Evolutionary conservation across 2,329 filamentous ascomycete species (phyloP).

Genomic region (Colletotrichum agaves): DNA sequence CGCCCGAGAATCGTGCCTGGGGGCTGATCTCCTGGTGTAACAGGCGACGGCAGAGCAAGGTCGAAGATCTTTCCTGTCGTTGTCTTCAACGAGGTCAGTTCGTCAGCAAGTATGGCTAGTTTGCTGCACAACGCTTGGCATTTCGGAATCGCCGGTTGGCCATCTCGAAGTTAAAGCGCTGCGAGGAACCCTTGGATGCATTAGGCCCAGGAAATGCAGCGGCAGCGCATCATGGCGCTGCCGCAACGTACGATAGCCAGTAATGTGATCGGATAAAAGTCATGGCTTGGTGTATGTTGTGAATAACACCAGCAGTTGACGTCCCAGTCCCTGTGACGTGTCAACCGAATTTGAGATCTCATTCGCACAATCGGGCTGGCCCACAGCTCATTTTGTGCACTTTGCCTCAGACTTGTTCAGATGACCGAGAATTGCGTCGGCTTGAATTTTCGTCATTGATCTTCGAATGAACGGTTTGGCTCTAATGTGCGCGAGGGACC

Average conservation of each 20-base stretch:
- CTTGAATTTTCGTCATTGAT: background rate
- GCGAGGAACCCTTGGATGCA: background rate
- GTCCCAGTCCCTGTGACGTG: too few relatives aligned
- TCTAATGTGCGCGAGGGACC: too few relatives aligned
- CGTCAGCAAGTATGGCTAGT: background rate
- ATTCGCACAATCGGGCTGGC: background rate
- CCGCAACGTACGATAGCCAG: too few relatives aligned
- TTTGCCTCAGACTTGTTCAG: background rate
- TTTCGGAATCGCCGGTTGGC: background rate
- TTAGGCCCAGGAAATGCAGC: background rate
- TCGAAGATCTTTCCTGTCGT: slow-evolving; percentile 7
- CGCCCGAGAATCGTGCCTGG: background rate
- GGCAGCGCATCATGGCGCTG: background rate
- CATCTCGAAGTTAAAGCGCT: background rate
- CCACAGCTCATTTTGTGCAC: background rate
- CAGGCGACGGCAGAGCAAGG: background rate
- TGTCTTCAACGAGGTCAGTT: background rate
- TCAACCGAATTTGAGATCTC: too few relatives aligned
- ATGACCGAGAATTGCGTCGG: background rate
- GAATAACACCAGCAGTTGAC: too few relatives aligned
- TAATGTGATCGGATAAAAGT: too few relatives aligned
- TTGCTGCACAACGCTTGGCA: background rate
- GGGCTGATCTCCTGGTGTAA: background rate
- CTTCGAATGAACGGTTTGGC: too few relatives aligned
- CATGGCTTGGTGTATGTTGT: too few relatives aligned